Base-by-base conservation (phyloP, 805 yeast genomes). In the Saccharomycopsis sp. region DNA sequence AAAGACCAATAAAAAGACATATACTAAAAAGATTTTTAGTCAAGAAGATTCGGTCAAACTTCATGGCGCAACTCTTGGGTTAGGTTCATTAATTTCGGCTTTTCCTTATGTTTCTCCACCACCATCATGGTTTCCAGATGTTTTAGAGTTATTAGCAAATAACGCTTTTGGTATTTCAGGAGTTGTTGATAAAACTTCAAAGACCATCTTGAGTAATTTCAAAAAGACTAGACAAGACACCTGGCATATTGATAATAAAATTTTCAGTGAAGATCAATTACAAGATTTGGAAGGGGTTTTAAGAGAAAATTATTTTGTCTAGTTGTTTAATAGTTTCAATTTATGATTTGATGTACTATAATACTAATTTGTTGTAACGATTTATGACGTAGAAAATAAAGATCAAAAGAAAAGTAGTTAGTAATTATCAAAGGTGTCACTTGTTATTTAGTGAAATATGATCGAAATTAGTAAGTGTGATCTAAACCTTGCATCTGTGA, bases 261-360 rank as follows among this genome's bases (percentile, higher is more conserved):
- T 71, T 12, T 92, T 89, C 57, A 74, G 77, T 6, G 74, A 70
- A 36, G 84, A 79, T 3, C 94, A 89, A 58, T 64, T 87, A 37
- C 92, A 86, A 54, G 95, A 86, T 55, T 62, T 89, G 34, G 98
- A 89, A 57, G 98, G 98, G 31, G 96, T 89, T 3, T 60, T 88
- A 21, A 81, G 95, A 83, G 81, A 83, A 57, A 84, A 94, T 55
- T 89, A 92, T 55, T 88, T 86, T 58, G 86, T 89, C 6, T 86
- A 63, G 10, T 8, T 23, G 6, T 23, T 10, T 23, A 10, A 23
- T 23, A 23, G 10, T 8, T 23, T n/a, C n/a, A n/a, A n/a, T n/a
- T n/a, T n/a, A n/a, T n/a, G n/a, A n/a, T n/a, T n/a, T n/a, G n/a
- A n/a, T n/a, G n/a, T n/a, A n/a, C n/a, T n/a, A n/a, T n/a, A n/a